phyloP scores from a whole-genome alignment of 306 rosid species.

The Lathyrus aphaca region DNA sequence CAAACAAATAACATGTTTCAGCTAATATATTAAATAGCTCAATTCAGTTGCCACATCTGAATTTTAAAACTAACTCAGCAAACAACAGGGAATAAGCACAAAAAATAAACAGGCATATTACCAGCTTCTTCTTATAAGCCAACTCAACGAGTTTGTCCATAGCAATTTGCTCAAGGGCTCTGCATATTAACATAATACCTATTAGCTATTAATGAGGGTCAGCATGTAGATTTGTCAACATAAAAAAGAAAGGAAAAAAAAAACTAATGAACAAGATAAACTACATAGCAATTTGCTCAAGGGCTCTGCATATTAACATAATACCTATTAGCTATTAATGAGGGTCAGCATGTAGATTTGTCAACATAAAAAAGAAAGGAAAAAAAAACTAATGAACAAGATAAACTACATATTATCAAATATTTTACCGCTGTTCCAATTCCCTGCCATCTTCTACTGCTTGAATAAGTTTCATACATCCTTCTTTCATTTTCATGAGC shows the following conservation, averaged over 20 bases:
- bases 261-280: no score
- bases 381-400: no score
- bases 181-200: slow-evolving; percentile 44
- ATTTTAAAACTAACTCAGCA: slow-evolving; percentile 18
- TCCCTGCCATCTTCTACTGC: no score
- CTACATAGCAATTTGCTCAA: slow-evolving; percentile 63
- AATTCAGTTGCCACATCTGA: slow-evolving; percentile 18
- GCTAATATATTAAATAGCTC: slow-evolving; percentile 25
- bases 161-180: slow-evolving; percentile 78
- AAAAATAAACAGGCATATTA: slow-evolving; percentile 33
- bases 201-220: slow-evolving; percentile 37
- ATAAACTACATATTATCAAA: no score
- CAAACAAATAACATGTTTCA: slow-evolving; percentile 28
- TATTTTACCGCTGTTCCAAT: no score
- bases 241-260: no score
- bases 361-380: background rate
- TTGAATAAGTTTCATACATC: no score
- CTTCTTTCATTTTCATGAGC: no score
- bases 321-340: slow-evolving; percentile 33
- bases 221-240: background rate
- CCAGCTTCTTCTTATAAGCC: slow-evolving; percentile 86
- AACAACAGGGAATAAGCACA: slow-evolving; percentile 17
- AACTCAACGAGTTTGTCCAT: slow-evolving; percentile 77
- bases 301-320: slow-evolving; percentile 56
- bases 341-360: slow-evolving; percentile 22